Evolutionary conservation across 805 yeast genomes (phyloP), one percentile per base, ranked within the genome.

Genomic region (Candida maltosa): DNA sequence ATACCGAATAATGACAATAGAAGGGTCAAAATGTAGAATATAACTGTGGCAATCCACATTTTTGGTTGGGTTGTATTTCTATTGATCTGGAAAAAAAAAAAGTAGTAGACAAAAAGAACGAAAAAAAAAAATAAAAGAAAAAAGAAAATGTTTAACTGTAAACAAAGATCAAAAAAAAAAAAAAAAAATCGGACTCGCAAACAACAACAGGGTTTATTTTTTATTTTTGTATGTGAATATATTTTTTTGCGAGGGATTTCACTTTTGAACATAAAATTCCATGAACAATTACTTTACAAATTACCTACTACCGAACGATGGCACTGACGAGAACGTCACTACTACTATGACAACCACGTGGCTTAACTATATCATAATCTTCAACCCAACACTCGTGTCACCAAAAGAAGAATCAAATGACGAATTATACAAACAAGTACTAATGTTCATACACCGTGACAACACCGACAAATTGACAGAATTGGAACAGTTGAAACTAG

Each of bases 1-100:
- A 64, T 57, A 22, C 68, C 68, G 7, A 49, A 36, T 20, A 66
- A 34, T 5, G 68, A 49, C 26, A 57, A 40, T 6, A 47, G 40
- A 11, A 61, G 48, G 1, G 62, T 52, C n/a, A 51, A 36, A 11
- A 44, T 29, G 38, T 62, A 63, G 43, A 63, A 51, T 23, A 56
- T 15, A 11, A 51, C 38, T 14, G 54, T 46, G 7, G 49, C 44
- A 3, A 57, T 11, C 62, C 65, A 54, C 62, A 58, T 56, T 11
- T 24, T 24, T 6, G 14, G 9, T n/a, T n/a, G n/a, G n/a, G n/a
- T n/a, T n/a, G n/a, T n/a, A n/a, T n/a, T n/a, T n/a, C n/a, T n/a
- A n/a, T n/a, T n/a, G n/a, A n/a, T n/a, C n/a, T n/a, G n/a, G n/a
- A n/a, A n/a, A n/a, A n/a, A n/a, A n/a, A n/a, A n/a, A n/a, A n/a